Evolutionary conservation across 176 grass and related monocot genomes (phyloP).

Genomic region (Carex parvula): DNA sequence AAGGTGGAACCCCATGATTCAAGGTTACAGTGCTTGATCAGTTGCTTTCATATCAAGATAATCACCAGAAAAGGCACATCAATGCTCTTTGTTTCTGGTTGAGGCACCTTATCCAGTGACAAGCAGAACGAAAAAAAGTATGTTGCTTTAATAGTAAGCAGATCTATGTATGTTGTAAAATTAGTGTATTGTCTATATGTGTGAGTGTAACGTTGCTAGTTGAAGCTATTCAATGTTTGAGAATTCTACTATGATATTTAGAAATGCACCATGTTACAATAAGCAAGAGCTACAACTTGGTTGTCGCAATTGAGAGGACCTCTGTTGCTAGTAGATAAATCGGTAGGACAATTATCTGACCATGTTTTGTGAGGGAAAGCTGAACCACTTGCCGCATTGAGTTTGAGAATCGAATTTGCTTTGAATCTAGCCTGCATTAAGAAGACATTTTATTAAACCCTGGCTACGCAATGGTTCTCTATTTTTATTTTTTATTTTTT

Average conservation of each 20-base stretch:
- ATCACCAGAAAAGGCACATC: not conserved
- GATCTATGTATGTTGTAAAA: not conserved
- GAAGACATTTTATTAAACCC: not conserved
- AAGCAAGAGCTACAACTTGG: not conserved
- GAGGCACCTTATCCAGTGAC: not conserved
- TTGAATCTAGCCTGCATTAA: constrained; percentile 1
- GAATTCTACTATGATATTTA: not conserved
- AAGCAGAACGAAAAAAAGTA: not conserved
- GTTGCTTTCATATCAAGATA: not conserved
- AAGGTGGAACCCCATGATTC: constrained; percentile 50
- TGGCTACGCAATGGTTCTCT: not conserved
- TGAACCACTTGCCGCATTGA: not conserved
- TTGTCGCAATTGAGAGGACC: not conserved
- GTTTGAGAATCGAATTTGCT: not conserved
- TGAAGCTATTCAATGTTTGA: not conserved
- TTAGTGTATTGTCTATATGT: constrained; percentile 10
- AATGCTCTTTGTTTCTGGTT: not conserved
- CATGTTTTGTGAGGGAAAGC: not conserved
- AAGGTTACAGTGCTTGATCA: constrained; percentile 60
- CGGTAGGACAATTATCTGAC: not conserved
- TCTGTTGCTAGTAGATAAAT: not conserved
- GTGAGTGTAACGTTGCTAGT: not conserved
- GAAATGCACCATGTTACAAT: not conserved
- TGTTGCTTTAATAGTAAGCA: not conserved
- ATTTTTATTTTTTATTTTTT: not conserved